A percentile compares a stretch with the other conserved stretches of the same genome.
These are phyloP conservation scores for Rhodotorula sp. DNA, from an alignment of 1,284 basidiomycete genomes.

Conservation along the genomic window DNA sequence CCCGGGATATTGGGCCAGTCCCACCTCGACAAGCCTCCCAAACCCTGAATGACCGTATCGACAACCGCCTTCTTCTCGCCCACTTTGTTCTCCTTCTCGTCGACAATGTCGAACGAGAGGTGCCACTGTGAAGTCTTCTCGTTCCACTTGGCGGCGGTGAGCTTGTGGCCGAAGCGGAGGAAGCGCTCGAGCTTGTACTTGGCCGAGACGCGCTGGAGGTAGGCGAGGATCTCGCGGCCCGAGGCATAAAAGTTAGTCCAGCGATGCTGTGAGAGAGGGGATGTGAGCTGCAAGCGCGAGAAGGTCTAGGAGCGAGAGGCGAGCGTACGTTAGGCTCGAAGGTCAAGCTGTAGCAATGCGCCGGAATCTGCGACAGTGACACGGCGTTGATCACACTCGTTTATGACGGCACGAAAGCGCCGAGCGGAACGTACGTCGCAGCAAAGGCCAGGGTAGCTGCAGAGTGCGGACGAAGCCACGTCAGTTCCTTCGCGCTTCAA, in stretches of 20 bases:
- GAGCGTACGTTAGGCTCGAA: constrained; percentile 56
- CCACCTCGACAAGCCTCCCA: constrained; percentile 59
- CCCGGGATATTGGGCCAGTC: constrained; percentile 62
- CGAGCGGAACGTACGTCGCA: constrained; percentile 55
- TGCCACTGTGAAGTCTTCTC: constrained; percentile 59
- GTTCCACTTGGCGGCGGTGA: constrained; percentile 57
- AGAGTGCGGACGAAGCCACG: background rate
- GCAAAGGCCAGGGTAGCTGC: constrained; percentile 53
- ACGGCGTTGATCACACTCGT: background rate
- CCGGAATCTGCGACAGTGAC: constrained; percentile 11
- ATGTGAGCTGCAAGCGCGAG: background rate
- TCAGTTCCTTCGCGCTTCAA: background rate
- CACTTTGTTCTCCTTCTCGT: constrained; percentile 45
- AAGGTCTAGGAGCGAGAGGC: too few species aligned
- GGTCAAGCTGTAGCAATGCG: constrained; percentile 58
- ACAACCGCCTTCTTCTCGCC: constrained; percentile 55
- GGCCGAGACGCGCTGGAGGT: constrained; percentile 58
- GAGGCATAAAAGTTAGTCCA: constrained; percentile 63
- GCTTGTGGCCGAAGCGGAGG: constrained; percentile 55
- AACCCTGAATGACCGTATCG: constrained; percentile 58
- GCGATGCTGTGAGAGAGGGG: constrained; percentile 46
- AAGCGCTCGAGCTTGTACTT: constrained; percentile 58
- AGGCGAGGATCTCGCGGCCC: constrained; percentile 59
- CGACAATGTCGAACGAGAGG: constrained; percentile 53
- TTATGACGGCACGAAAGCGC: background rate